Evolutionary conservation across 2,329 filamentous ascomycete genomes (phyloP), one percentile per base, ranked within the genome.

Genomic region (Fusarium anguioides): DNA sequence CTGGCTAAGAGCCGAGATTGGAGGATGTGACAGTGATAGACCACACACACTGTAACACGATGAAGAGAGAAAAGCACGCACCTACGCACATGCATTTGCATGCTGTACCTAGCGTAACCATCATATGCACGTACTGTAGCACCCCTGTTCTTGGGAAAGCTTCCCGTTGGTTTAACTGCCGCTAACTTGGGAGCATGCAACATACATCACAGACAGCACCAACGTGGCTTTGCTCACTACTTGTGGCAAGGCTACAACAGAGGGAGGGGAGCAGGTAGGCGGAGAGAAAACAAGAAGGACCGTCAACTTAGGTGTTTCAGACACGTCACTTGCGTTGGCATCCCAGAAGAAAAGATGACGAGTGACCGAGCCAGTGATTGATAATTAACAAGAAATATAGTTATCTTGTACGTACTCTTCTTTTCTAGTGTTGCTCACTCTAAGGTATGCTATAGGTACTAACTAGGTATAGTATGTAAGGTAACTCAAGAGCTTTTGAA

Each of bases 121-220:
- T 46, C 29, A 18, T 24, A 27, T 35, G 27, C 10, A 29, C 24
- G 15, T 36, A 40, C 36, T 41, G 36, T 35, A 24, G 42, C 8
- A 42, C 8, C 57, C 44, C 42, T 40, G 59, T 48, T 39, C 41
- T 18, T 48, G 48, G 48, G 58, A 24, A 23, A 8, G 24, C 18
- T 57, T 63, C 48, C 49, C 29, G 59, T 52, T 60, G 49, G 47
- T 37, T 46, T 21, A 55, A 67, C 65, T 65, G 50, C 65, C 65
- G 61, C 60, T 68, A 52, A 64, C 40, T 46, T 60, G 44, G 40
- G 33, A 53, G 39, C 33, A 68, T 68, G 65, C 65, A 65, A 48
- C 50, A 49, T 20, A 51, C 60, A 27, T 68, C 64, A 68, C 64
- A 68, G 60, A 66, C 53, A 68, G 49, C 58, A 42, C 62, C 47